Evolutionary conservation across 2,329 filamentous ascomycete genomes (phyloP).

Genomic region (Gnomoniopsis sp.): DNA sequence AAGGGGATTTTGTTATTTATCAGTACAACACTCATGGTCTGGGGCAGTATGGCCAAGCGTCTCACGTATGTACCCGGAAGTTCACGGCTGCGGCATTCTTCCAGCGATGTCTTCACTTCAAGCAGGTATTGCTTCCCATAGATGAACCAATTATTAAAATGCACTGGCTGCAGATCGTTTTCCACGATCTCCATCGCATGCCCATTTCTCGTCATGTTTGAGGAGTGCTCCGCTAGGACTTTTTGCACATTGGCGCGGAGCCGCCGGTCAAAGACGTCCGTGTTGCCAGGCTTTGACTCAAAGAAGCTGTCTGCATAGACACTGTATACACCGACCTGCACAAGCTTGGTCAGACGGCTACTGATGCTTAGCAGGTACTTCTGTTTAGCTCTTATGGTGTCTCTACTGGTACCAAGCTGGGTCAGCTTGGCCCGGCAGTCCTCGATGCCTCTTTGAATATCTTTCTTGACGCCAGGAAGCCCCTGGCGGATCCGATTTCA

Average conservation of each 20-base stretch:
- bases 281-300: constrained; percentile 18
- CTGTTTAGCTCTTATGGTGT: constrained; percentile 35
- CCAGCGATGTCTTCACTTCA: constrained; percentile 20
- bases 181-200: constrained; percentile 26
- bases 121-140: constrained; percentile 18
- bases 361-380: constrained; percentile 14
- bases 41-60: no score
- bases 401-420: constrained; percentile 46
- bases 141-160: constrained; percentile 1
- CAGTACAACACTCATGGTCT: neutral
- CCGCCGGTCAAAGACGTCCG: constrained; percentile 24
- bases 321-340: constrained; percentile 22
- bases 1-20: constrained; percentile 19
- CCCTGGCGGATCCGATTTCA: constrained; percentile 42
- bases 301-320: constrained; percentile 31
- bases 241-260: constrained; percentile 24
- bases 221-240: constrained; percentile 21
- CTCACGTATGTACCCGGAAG: constrained; percentile 24
- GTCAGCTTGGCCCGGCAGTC: constrained; percentile 35
- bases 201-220: constrained; percentile 23
- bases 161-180: constrained; percentile 18
- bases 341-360: constrained; percentile 17
- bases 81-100: constrained; percentile 24
- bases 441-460: constrained; percentile 36
- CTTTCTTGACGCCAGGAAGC: constrained; percentile 41